A percentile compares a stretch with the other conserved stretches of the same genome.
Conservation (phyloP, 2,329 filamentous ascomycete species). For the Xylariomycetidae sp. region DNA sequence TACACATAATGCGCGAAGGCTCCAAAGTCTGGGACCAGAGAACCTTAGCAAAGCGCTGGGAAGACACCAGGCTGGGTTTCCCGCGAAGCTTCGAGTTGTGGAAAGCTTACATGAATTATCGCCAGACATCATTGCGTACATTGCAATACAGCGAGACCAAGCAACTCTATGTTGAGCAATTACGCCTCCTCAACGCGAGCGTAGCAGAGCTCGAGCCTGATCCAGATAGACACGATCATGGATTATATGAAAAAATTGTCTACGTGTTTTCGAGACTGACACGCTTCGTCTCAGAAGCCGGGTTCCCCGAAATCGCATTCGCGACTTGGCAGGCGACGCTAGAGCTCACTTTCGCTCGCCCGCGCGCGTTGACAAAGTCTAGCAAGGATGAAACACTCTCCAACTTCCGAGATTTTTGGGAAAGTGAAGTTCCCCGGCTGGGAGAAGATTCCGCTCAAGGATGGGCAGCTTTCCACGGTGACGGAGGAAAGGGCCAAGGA, state of each 20-base stretch:
- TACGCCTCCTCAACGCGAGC: conserved; percentile 34
- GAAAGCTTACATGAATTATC: conserved; percentile 67
- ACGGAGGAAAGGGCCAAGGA: conserved; percentile 30
- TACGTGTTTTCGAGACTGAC: conserved; percentile 76
- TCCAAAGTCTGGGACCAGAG: conserved; percentile 66
- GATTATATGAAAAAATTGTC: conserved; percentile 42
- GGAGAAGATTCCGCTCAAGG: conserved; percentile 69
- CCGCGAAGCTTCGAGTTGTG: conserved; percentile 61
- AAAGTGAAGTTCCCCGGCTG: conserved; percentile 72
- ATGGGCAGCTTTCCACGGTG: conserved; percentile 56
- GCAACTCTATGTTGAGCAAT: conserved; percentile 52
- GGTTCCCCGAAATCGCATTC: conserved; percentile 71
- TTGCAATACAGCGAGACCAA: conserved; percentile 68
- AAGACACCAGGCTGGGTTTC: conserved; percentile 51
- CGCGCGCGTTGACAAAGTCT: conserved; percentile 29
- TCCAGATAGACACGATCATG: conserved; percentile 5
- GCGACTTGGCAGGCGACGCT: conserved; percentile 80
- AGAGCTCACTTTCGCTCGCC: conserved; percentile 64
- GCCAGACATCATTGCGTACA: conserved; percentile 61
- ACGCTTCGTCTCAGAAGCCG: conserved; percentile 67
- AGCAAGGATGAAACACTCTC: conserved; percentile 24
- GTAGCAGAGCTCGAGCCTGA: conserved; percentile 4
- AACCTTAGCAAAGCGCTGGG: conserved; percentile 61
- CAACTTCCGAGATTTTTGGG: conserved; percentile 74
- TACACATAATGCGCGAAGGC: conserved; percentile 70